Evolutionary conservation across 495 filamentous ascomycete species (phyloP).

Genomic region (Pyrenopolyporus hunteri): DNA sequence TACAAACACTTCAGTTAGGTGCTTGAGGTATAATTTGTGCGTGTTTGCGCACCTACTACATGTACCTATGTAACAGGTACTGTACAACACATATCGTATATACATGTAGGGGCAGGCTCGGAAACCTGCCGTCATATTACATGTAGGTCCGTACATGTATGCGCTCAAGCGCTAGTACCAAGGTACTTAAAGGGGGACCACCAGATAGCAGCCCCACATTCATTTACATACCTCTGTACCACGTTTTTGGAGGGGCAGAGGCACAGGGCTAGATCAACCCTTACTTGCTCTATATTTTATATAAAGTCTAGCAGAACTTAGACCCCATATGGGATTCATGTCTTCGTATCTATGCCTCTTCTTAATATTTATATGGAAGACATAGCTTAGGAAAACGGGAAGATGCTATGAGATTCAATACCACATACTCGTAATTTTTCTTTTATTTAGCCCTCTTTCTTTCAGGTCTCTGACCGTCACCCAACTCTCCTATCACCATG

Average conservation of each 20-base stretch:
- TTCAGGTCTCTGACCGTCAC: not conserved
- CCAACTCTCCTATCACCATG: slow-evolving; percentile 37
- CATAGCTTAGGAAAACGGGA: not conserved
- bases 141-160: no score
- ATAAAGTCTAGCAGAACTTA: not conserved
- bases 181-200: no score
- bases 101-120: no score
- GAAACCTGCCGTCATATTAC: no score
- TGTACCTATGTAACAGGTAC: no score
- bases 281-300: no score
- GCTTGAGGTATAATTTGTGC: no score
- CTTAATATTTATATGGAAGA: not conserved
- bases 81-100: no score
- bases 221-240: not conserved
- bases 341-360: not conserved
- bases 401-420: not conserved
- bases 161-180: no score
- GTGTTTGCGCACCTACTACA: no score
- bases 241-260: slow-evolving; percentile 3
- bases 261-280: no score
- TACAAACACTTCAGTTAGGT: no score
- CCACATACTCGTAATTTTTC: not conserved
- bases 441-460: not conserved
- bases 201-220: not conserved
- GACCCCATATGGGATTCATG: not conserved